Base-by-base conservation (phyloP, 1,284 basidiomycete genomes). In the Earliella scabrosa region DNA sequence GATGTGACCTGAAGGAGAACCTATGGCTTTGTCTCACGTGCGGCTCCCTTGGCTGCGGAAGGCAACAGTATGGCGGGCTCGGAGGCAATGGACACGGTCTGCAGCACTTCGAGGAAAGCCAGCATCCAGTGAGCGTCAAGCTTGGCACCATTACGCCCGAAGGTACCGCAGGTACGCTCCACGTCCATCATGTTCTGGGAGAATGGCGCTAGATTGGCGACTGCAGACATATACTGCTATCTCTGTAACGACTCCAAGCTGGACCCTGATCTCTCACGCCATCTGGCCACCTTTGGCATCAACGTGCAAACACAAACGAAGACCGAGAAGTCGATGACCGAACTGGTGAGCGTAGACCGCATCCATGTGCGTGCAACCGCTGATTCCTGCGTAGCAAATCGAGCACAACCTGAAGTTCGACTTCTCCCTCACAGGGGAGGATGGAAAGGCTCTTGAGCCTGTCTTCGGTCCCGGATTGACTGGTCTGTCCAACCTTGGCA, bases 321-420 rank as follows among this genome's bases (percentile, higher is more conserved):
- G 77, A 99, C 96, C 0, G 95, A 98, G 71, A 98, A 98, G 76
- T 95, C 88, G 50, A 95, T 98, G 90, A 97, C 96, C 0, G 97
- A 99, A 70, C 78, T 99, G 54, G 93, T 94, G 58, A 58, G 84
- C 51, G 9, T 29, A 0, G 20, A 40, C 7, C 16, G 2, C 11
- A 16, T 20, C 7, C 6, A 13, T 23, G 18, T 50, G 14, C 1
- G 4, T 27, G 10, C 11, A 1, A 23, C 23, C 20, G 13, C 29
- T 44, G 16, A 7, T 14, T n/a, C 23, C 1, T 49, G 34, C 44
- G 5, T 60, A 93, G 92, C 94, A 98, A 90, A 91, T 98, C 66
- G 96, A 98, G 71, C 95, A 98, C 67, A 99, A 99, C 68, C 78
- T 98, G 50, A 89, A 87, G 54, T 98, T 95, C 69, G 96, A 98